These are phyloP conservation scores for Copromyces sp. DNA, from an alignment of 495 filamentous ascomycete genomes.

Conservation along the genomic window DNA sequence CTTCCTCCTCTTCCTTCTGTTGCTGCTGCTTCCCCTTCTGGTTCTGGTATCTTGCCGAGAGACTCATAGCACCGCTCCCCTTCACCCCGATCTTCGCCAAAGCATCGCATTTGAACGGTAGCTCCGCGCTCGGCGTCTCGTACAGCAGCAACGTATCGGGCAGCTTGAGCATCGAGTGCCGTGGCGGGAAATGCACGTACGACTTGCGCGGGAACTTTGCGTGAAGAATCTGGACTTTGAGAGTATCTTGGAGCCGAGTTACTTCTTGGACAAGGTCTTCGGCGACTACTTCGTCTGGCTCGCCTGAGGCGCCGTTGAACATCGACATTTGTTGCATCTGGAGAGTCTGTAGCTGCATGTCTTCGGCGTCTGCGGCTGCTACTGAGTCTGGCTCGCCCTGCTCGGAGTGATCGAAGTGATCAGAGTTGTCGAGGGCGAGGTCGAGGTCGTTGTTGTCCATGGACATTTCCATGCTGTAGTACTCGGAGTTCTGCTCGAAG, in stretches of 20 bases:
- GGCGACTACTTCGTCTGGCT: background rate
- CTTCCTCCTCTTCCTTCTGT: background rate
- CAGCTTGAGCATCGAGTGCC: slow-evolving; percentile 23
- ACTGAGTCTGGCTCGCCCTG: background rate
- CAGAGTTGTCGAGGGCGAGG: background rate
- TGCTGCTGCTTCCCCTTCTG: background rate
- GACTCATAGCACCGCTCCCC: background rate
- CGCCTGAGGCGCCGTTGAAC: background rate
- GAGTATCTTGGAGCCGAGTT: background rate
- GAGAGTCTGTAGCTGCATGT: too few species aligned
- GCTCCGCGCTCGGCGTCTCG: slow-evolving; percentile 9
- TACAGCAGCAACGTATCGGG: slow-evolving; percentile 29
- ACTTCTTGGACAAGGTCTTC: background rate
- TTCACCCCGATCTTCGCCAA: background rate
- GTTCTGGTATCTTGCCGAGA: background rate
- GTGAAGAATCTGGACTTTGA: background rate
- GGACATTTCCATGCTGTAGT: too few species aligned
- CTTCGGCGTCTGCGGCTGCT: background rate
- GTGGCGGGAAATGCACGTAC: slow-evolving; percentile 28
- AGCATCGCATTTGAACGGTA: background rate
- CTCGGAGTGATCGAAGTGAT: background rate
- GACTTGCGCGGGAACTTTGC: slow-evolving; percentile 11
- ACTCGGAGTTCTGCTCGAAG: too few species aligned
- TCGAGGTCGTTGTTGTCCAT: background rate
- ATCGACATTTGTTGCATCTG: too few species aligned